Base-by-base conservation (phyloP, 371 early-diverging fungal genomes). In the Syncephalastrum sp. region DNA sequence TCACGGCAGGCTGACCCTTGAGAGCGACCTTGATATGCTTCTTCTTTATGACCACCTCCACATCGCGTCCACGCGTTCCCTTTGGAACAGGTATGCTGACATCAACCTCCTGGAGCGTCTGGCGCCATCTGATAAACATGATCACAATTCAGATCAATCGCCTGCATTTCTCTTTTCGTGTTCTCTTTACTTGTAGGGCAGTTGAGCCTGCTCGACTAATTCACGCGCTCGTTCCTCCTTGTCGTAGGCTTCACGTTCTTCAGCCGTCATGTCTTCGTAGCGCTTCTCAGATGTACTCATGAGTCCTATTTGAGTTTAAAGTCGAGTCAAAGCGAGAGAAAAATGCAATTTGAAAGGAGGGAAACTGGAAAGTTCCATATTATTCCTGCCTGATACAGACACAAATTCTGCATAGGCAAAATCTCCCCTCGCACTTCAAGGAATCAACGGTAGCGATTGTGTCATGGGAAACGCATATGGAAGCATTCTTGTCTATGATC, bases 21-120 rank as follows among this genome's bases (percentile, higher is more conserved):
- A 93, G 68, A 7, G 84, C 89, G 0, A 88, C 91, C 17, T 75
- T 85, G 54, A 94, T 68, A 4, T 73, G 63, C 42, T 82, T 83
- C 68, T 82, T 86, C 69, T 85, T 84, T 57, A 94, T 75, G 0
- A 69, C 75, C 42, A 94, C 81, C 16, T 74, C 70, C 13, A 96
- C 67, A 50, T 93, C 90, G 46, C 82, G 81, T 7, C 78, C 84
- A 5, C 84, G 79, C 7, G 90, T 92, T 17, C 92, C 92, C 43
- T 83, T 81, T 10, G 91, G 89, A 12, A 96, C 82, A 4, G 87
- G 75, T n/a, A 93, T 70, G 0, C 81, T 72, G 5, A 96, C 55
- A 59, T 90, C 91, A 1, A 96, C 91, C 42, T 96, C 95, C 59
- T 79, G 79, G 54, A 96, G 76, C 1, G 92, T 92, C 71, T 96